Conservation (phyloP, 2,329 filamentous ascomycete species). For the Paraphaeosphaeria minitans region DNA sequence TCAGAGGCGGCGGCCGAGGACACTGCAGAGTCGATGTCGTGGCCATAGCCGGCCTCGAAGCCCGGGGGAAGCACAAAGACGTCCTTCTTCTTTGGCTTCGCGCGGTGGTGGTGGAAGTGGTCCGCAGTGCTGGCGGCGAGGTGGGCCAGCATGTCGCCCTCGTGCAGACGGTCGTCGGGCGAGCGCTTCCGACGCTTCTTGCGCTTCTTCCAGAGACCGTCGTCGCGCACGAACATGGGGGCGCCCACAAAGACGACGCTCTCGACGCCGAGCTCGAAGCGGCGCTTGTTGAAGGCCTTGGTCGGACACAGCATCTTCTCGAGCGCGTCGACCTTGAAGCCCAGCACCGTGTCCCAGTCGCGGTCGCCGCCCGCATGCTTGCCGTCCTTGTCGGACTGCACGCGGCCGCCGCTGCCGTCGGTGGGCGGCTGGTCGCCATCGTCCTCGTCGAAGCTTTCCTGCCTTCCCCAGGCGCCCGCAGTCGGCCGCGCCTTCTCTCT, state of each 20-base stretch:
- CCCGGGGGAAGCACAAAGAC: slow-evolving; percentile 42
- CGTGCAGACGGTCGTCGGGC: slow-evolving; percentile 26
- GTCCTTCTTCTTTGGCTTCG: slow-evolving; percentile 18
- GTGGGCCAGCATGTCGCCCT: slow-evolving; percentile 27
- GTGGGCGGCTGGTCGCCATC: slow-evolving; percentile 26
- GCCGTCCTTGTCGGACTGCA: slow-evolving; percentile 17
- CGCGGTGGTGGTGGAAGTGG: slow-evolving; percentile 23
- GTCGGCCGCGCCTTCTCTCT: slow-evolving; percentile 28
- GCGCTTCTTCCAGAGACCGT: slow-evolving; percentile 48
- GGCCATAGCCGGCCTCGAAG: slow-evolving; percentile 49
- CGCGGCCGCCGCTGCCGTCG: slow-evolving; percentile 16
- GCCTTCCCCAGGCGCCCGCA: slow-evolving; percentile 38
- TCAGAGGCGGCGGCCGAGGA: slow-evolving; percentile 40
- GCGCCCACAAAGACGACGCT: slow-evolving; percentile 48
- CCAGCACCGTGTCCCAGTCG: slow-evolving; percentile 48
- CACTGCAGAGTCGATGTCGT: slow-evolving; percentile 39
- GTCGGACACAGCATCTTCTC: slow-evolving; percentile 48
- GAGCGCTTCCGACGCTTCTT: slow-evolving; percentile 38
- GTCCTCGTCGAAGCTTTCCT: slow-evolving; percentile 46
- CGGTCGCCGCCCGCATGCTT: slow-evolving; percentile 35
- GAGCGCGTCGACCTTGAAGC: slow-evolving; percentile 47
- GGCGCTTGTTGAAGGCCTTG: slow-evolving; percentile 46
- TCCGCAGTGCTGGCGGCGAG: slow-evolving; percentile 25
- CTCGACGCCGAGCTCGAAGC: slow-evolving; percentile 49
- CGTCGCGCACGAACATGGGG: slow-evolving; percentile 50